Evolutionary conservation across 2,329 filamentous ascomycete species (phyloP).

Genomic region (Teratosphaeria zuluensis): DNA sequence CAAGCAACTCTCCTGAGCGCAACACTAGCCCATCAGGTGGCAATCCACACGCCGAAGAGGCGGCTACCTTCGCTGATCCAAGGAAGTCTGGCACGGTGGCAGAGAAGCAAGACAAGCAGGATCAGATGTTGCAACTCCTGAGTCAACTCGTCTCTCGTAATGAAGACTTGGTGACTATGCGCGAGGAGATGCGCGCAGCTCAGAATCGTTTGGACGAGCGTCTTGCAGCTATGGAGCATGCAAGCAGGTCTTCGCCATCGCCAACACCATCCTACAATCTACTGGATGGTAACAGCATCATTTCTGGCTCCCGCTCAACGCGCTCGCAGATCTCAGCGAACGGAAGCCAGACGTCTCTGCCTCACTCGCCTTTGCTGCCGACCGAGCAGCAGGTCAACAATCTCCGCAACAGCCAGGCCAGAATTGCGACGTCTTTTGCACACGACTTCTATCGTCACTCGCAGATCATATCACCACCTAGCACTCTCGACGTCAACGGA

Average conservation of each 20-base stretch:
- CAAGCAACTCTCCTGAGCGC: slow-evolving; percentile 1
- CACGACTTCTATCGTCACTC: slow-evolving; percentile 14
- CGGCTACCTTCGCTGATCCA: slow-evolving; percentile 3
- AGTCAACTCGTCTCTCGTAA: slow-evolving; percentile 10
- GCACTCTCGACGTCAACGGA: background rate
- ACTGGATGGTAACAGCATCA: background rate
- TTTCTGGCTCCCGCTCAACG: background rate
- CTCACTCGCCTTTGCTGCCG: background rate
- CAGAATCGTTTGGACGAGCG: slow-evolving; percentile 12
- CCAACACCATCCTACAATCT: background rate
- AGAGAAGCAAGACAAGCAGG: background rate
- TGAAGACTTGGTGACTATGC: slow-evolving; percentile 6
- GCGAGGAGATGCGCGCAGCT: slow-evolving; percentile 8
- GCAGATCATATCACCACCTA: background rate
- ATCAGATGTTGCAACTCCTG: slow-evolving; percentile 9
- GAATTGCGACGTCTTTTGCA: slow-evolving; percentile 12
- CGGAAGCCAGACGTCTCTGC: background rate
- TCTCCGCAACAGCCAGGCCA: slow-evolving; percentile 2
- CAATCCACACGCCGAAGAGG: background rate
- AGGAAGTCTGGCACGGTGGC: background rate
- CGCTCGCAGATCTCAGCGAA: background rate
- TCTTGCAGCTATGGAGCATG: slow-evolving; percentile 8
- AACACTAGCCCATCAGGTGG: background rate
- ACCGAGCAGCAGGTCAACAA: background rate
- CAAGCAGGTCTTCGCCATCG: background rate